phyloP scores from a whole-genome alignment of 75 land plant species.

The Pinus albicaulis region DNA sequence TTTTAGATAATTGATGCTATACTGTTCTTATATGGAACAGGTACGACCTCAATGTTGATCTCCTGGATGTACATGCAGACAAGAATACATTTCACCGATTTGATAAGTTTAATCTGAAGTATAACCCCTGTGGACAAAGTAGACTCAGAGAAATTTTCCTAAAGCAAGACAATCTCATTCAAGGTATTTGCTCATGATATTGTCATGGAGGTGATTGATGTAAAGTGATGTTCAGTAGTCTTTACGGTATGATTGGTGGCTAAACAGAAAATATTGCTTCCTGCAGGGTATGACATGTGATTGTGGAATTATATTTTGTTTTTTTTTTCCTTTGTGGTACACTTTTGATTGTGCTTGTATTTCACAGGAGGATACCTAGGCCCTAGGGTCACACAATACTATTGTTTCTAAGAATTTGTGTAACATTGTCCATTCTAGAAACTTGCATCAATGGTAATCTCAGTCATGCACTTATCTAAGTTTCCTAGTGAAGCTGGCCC shows the following conservation, averaged over 20 bases:
- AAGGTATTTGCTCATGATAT: slow-evolving; percentile 49
- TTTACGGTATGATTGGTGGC: background rate
- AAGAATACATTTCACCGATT: slow-evolving; percentile 98
- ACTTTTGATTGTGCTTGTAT: background rate
- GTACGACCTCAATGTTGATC: slow-evolving; percentile 95
- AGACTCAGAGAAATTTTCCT: slow-evolving; percentile 96
- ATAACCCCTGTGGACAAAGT: slow-evolving; percentile 99
- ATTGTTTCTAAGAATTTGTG: background rate
- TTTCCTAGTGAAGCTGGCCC: too few relatives aligned
- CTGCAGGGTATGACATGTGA: background rate
- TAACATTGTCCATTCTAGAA: too few relatives aligned
- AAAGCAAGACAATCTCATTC: slow-evolving; percentile 97
- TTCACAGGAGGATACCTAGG: background rate
- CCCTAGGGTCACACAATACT: background rate
- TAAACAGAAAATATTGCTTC: slow-evolving; percentile 1
- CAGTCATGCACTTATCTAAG: too few relatives aligned
- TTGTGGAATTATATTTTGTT: background rate
- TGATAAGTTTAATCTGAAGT: slow-evolving; percentile 97
- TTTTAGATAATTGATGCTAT: background rate
- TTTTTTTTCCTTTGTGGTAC: background rate
- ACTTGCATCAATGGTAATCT: too few relatives aligned
- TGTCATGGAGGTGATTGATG: background rate
- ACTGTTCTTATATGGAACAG: slow-evolving; percentile 29
- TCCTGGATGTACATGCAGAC: slow-evolving; percentile 98
- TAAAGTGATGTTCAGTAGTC: background rate